Evolutionary conservation across 257 asterid species (phyloP).

Genomic region (Capsicum chinense): DNA sequence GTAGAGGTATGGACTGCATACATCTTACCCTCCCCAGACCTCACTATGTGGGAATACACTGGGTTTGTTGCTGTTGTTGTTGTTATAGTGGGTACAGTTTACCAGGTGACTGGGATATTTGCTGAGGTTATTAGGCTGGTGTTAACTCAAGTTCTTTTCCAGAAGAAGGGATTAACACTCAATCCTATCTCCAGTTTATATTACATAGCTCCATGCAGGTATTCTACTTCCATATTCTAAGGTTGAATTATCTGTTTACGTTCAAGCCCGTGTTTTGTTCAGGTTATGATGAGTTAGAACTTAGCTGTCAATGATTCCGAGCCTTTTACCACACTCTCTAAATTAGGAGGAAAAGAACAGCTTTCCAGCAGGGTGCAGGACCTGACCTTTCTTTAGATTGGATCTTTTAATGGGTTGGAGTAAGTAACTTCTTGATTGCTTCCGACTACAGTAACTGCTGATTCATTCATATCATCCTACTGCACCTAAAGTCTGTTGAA

Average conservation of each 20-base stretch:
- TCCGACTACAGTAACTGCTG: background rate
- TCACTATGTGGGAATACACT: too few species aligned
- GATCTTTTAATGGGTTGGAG: constrained; percentile 4
- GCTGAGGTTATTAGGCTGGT: constrained; percentile 98
- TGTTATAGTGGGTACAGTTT: constrained; percentile 92
- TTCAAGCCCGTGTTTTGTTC: background rate
- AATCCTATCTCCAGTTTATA: constrained; percentile 95
- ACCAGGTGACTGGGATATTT: constrained; percentile 95
- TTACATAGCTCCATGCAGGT: constrained; percentile 99
- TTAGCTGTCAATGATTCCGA: background rate
- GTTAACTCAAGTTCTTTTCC: constrained; percentile 95
- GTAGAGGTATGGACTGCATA: too few species aligned
- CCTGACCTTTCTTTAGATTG: background rate
- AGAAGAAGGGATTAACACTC: constrained; percentile 88
- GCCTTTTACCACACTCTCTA: background rate
- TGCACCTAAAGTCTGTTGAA: constrained; percentile 20
- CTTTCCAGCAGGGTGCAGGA: background rate
- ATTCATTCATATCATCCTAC: constrained; percentile 17
- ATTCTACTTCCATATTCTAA: constrained; percentile 37
- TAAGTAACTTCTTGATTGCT: background rate
- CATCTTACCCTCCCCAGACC: too few species aligned
- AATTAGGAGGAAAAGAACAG: background rate
- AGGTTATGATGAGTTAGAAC: constrained; percentile 14
- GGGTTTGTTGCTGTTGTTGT: too few species aligned
- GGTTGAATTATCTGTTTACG: constrained; percentile 25